phyloP scores from a whole-genome alignment of 176 grass and related monocot species.

The Ananas comosus region DNA sequence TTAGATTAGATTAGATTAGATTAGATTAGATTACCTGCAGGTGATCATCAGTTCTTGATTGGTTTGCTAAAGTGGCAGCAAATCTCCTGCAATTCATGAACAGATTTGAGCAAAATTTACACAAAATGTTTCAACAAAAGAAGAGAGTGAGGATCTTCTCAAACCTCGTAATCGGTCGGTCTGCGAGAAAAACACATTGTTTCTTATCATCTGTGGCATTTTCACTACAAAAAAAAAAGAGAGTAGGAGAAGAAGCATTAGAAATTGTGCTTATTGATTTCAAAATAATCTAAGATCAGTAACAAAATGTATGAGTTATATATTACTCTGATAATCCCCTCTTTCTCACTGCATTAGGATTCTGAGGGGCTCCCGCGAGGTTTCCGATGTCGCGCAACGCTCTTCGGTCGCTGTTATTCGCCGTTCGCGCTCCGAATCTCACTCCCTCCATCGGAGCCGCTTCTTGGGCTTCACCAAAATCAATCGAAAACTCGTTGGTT shows the following conservation, averaged over 20 bases:
- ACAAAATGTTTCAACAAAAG: neutral
- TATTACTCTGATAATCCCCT: slow-evolving; percentile 2
- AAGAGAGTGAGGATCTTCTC: neutral
- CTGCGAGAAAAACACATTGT: neutral
- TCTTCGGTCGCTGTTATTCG: neutral
- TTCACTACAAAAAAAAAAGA: neutral
- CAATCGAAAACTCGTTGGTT: neutral
- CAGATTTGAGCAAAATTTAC: neutral
- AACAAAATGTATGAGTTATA: neutral
- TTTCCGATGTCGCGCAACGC: neutral
- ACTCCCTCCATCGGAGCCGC: slow-evolving; percentile 1
- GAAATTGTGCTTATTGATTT: neutral
- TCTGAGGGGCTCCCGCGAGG: neutral
- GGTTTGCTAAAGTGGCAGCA: neutral
- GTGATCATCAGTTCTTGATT: neutral
- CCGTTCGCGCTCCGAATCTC: neutral
- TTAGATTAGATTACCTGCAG: neutral
- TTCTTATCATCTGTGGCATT: neutral
- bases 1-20: no score
- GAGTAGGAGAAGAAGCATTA: neutral
- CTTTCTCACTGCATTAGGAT: slow-evolving; percentile 9
- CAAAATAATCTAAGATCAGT: neutral
- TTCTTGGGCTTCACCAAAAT: neutral
- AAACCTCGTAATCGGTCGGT: neutral
- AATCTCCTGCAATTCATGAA: slow-evolving; percentile 4